Conservation (phyloP, 768 basidiomycete species). For the Boletus vinaceobasis region DNA sequence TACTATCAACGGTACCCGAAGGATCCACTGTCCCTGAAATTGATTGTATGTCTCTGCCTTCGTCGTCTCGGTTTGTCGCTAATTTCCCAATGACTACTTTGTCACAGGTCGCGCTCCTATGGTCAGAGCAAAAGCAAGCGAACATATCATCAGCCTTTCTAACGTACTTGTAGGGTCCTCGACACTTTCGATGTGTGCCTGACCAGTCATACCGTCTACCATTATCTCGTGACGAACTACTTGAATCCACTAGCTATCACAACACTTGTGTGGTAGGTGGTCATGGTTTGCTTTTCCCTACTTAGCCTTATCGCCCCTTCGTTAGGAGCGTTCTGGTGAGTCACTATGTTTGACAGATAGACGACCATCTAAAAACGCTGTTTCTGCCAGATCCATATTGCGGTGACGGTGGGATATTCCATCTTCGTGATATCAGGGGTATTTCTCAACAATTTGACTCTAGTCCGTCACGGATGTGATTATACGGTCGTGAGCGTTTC, state of each 20-base stretch:
- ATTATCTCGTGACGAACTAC: conserved; percentile 55
- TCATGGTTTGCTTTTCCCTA: too few species aligned
- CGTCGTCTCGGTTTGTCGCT: conserved; percentile 23
- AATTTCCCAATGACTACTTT: conserved; percentile 28
- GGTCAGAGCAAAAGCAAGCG: conserved; percentile 1
- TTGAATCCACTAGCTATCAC: conserved; percentile 41
- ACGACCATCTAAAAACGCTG: neutral
- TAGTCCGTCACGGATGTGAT: conserved; percentile 49
- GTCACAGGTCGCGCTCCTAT: conserved; percentile 27
- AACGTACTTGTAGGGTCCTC: conserved; percentile 28
- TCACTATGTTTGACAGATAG: neutral
- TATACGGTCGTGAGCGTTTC: conserved; percentile 35
- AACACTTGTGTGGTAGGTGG: conserved; percentile 42
- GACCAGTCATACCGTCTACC: conserved; percentile 52
- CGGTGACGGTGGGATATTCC: conserved; percentile 43
- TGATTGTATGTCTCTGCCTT: conserved; percentile 32
- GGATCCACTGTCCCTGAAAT: conserved; percentile 34
- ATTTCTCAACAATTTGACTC: neutral
- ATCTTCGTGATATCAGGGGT: neutral
- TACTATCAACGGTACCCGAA: conserved; percentile 41
- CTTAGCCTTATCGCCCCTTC: neutral
- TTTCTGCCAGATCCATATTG: conserved; percentile 45
- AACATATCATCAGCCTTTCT: neutral
- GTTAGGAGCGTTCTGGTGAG: conserved; percentile 54
- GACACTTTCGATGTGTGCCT: conserved; percentile 55